Conservation (phyloP, 2,329 filamentous ascomycete genomes). For the Cadophora luteo-olivacea region DNA sequence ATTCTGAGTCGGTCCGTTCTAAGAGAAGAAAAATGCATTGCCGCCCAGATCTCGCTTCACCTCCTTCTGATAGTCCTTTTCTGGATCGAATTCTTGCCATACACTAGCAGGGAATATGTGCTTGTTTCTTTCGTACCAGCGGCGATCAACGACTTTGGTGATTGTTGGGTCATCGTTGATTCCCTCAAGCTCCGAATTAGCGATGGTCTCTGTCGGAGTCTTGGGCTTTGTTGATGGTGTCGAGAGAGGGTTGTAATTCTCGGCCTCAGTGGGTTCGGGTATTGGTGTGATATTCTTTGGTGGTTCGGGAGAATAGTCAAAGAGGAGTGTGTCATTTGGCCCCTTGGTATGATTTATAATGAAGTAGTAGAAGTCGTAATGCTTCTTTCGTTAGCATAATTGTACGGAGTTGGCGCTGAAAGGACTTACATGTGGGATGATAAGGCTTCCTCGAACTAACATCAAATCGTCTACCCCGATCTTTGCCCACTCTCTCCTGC, state of each 20-base stretch:
- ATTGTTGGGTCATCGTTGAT: conserved; percentile 76
- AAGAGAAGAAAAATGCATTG: conserved; percentile 90
- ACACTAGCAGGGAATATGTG: conserved; percentile 96
- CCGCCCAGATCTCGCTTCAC: conserved; percentile 84
- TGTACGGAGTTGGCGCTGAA: conserved; percentile 7
- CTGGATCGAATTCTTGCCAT: conserved; percentile 94
- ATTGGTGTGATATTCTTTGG: conserved; percentile 31
- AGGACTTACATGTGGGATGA: conserved; percentile 86
- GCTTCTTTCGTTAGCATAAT: conserved; percentile 58
- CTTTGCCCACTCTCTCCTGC: conserved; percentile 84
- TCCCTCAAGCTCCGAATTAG: conserved; percentile 68
- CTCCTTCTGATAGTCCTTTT: conserved; percentile 80
- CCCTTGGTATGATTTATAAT: conserved; percentile 85
- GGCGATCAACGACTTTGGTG: conserved; percentile 93
- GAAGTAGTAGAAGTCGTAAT: conserved; percentile 98
- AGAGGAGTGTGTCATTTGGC: conserved; percentile 75
- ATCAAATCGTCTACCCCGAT: conserved; percentile 96
- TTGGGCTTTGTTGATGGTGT: conserved; percentile 45
- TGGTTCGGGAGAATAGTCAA: conserved; percentile 71
- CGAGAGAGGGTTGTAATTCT: conserved; percentile 49
- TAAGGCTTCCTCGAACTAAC: conserved; percentile 87
- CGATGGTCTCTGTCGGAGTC: conserved; percentile 47
- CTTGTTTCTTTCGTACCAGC: conserved; percentile 98
- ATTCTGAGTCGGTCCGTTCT: neutral
- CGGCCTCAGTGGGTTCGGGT: conserved; percentile 32